These are phyloP conservation scores for Phylloporus sp. DNA, from an alignment of 768 basidiomycete species.

Conservation along the genomic window DNA sequence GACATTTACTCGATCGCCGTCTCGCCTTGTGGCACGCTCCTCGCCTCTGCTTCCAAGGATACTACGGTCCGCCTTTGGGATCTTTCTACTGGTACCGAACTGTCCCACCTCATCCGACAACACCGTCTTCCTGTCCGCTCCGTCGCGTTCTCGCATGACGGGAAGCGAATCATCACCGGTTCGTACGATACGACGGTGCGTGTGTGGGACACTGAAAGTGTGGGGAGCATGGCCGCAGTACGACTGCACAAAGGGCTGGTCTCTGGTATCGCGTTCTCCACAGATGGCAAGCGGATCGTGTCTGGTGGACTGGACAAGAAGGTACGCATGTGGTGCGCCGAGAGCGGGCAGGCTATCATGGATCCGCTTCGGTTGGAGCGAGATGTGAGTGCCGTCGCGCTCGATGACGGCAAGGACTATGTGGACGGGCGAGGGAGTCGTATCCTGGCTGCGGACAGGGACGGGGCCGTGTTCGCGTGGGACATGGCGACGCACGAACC, in stretches of 20 bases:
- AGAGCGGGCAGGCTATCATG: constrained; percentile 17
- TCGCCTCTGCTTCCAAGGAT: constrained; percentile 31
- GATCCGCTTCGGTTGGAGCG: constrained; percentile 21
- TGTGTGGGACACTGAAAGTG: constrained; percentile 30
- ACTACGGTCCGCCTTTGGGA: constrained; percentile 32
- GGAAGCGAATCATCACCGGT: constrained; percentile 27
- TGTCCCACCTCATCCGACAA: constrained; percentile 25
- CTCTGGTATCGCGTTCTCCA: constrained; percentile 24
- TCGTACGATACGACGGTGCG: constrained; percentile 26
- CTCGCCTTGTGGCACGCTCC: constrained; percentile 28
- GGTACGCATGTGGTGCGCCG: constrained; percentile 29
- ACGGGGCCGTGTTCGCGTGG: constrained; percentile 26
- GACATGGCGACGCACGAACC: constrained; percentile 18
- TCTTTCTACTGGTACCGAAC: constrained; percentile 13
- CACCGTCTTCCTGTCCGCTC: constrained; percentile 24
- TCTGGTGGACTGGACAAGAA: constrained; percentile 30
- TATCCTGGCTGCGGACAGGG: constrained; percentile 25
- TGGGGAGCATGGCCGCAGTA: constrained; percentile 23
- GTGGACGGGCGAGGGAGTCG: neutral
- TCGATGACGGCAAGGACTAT: constrained; percentile 11
- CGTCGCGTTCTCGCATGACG: constrained; percentile 27
- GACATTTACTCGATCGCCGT: constrained; percentile 26
- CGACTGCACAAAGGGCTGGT: constrained; percentile 29
- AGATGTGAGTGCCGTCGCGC: constrained; percentile 18
- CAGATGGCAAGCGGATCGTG: constrained; percentile 25